Base-by-base conservation (phyloP, 2,329 filamentous ascomycete genomes). In the Colletotrichum cuscutae region DNA sequence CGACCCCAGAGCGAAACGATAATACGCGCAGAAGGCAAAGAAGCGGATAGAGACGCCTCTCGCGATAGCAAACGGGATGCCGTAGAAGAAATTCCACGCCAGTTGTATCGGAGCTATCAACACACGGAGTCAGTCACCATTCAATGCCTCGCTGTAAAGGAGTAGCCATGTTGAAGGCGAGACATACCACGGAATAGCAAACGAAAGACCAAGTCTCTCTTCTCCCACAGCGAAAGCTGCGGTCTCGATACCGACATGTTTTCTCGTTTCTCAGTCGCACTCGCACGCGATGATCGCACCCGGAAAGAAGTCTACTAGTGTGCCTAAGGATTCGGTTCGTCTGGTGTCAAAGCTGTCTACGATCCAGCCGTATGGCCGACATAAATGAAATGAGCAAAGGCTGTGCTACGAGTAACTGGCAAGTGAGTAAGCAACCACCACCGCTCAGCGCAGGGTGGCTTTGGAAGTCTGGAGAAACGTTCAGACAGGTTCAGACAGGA, bases 1-100 rank as follows among this genome's bases (percentile, higher is more conserved):
- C 32, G 42, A 71, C 3, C 60, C 66, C n/a, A 73, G 35, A 0
- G 63, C 71, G 60, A 73, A 73, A 53, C 72, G 74, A 1, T 71
- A 75, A 42, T 79, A 71, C 13, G 67, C 74, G n/a, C 57, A 63
- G 26, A 79, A 73, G 7, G 70, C 53, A 15, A 76, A 77, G 22
- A 60, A 42, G 12, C 71, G 69, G 13, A 73, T n/a, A 8, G 62
- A 65, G 32, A 79, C 63, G 53, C 73, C 67, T 24, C 76, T 66
- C 7, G 72, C 63, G 42, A 75, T 24, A 8, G 78, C 75, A 24
- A 77, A 75, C 2, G 72, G 24, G 52, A 63, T 13, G 26, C 65
- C 71, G 12, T 52, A 71, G 35, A 60, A 5, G 13, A 73, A 71
- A n/a, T 73, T 73, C 66, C 66, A 71, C 3, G 52, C 3, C 4